Conservation (phyloP, 441 rosid genomes). For the Iberis amara region DNA sequence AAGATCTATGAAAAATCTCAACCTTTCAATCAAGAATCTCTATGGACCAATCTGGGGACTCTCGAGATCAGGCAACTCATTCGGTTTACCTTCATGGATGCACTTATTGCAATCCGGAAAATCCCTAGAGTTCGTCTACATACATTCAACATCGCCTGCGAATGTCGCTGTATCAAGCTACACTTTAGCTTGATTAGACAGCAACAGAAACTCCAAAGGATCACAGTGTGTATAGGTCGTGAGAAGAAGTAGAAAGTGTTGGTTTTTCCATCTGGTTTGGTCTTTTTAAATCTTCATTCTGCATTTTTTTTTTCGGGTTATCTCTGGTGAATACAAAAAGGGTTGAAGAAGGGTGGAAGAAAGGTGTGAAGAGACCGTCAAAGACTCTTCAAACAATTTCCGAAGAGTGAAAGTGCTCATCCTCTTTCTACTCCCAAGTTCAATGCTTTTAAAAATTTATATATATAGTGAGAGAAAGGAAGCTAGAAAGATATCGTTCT, state of each 20-base stretch:
- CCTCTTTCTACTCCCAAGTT: constrained; percentile 73
- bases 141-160: constrained; percentile 70
- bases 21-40: constrained; percentile 68
- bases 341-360: constrained; percentile 43
- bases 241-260: constrained; percentile 19
- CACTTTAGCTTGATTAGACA: constrained; percentile 49
- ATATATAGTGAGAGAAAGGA: constrained; percentile 34
- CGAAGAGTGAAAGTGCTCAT: constrained; percentile 94
- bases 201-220: constrained; percentile 8
- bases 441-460: constrained; percentile 30
- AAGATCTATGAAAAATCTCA: constrained; percentile 55
- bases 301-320: constrained; percentile 31
- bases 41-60: constrained; percentile 98
- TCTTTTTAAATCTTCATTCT: constrained; percentile 25
- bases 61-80: constrained; percentile 45
- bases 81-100: constrained; percentile 78
- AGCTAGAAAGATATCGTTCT: constrained; percentile 16
- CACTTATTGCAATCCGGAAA: constrained; percentile 60
- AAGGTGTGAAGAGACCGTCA: constrained; percentile 35
- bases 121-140: constrained; percentile 82
- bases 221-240: constrained; percentile 29
- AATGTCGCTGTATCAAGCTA: constrained; percentile 68
- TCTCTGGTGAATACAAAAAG: constrained; percentile 31
- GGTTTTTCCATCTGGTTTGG: constrained; percentile 29
- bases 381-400: constrained; percentile 29